Evolutionary conservation across 805 yeast genomes (phyloP).

Genomic region (Vanderwaltozyma verrucispora): DNA sequence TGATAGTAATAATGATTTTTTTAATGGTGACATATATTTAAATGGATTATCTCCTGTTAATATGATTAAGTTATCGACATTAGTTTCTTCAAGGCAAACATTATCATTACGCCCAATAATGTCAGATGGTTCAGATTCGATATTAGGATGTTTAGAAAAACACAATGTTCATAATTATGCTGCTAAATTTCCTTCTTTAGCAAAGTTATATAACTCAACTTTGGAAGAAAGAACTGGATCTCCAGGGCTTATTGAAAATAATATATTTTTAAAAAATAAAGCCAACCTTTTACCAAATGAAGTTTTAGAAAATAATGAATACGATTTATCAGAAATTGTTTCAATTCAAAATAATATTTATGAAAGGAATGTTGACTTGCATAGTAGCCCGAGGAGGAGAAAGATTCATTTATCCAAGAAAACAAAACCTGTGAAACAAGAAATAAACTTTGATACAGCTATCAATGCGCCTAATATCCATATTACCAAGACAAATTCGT

Average conservation of each 20-base stretch:
- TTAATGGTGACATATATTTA: constrained; percentile 20
- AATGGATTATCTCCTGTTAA: constrained; percentile 54
- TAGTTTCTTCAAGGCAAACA: constrained; percentile 73
- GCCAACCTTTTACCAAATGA: constrained; percentile 17
- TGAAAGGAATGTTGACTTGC: constrained; percentile 22
- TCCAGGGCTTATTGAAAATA: not conserved
- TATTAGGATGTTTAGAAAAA: constrained; percentile 27
- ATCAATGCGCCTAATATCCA: no score
- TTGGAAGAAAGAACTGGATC: constrained; percentile 3
- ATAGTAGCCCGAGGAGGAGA: constrained; percentile 23
- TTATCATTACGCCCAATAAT: constrained; percentile 52
- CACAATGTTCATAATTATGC: constrained; percentile 25
- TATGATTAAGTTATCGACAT: constrained; percentile 52
- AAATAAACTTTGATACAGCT: no score
- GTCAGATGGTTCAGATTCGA: constrained; percentile 31
- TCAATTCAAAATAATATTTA: constrained; percentile 24
- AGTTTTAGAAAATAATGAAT: constrained; percentile 15
- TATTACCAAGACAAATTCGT: no score
- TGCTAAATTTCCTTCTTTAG: constrained; percentile 24
- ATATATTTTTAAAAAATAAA: not conserved
- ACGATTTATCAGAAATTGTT: constrained; percentile 19
- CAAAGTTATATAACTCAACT: constrained; percentile 15
- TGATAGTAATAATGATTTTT: not conserved
- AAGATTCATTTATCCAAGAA: constrained; percentile 8
- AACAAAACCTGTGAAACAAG: not conserved